phyloP scores from a whole-genome alignment of 2,329 filamentous ascomycete species.

The Microsporum audouinii region DNA sequence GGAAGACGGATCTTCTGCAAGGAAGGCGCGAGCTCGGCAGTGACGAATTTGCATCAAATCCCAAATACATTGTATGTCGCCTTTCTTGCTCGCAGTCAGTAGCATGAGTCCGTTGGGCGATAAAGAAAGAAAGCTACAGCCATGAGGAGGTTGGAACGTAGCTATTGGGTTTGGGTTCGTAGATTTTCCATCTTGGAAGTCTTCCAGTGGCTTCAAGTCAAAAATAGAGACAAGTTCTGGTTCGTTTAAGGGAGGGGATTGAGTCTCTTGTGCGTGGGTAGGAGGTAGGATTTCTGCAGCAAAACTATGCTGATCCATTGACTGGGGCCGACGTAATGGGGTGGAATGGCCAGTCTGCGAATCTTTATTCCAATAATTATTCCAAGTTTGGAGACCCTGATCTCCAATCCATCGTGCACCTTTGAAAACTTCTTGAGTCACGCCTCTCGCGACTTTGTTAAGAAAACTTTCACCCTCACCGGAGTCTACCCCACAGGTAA shows the following conservation, averaged over 20 bases:
- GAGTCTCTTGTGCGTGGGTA: conserved; percentile 35
- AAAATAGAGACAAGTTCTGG: conserved; percentile 38
- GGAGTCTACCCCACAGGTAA: conserved; percentile 36
- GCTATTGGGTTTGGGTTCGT: conserved; percentile 28
- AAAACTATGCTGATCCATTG: conserved; percentile 12
- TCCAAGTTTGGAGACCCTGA: conserved; percentile 40
- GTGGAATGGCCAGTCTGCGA: conserved; percentile 19
- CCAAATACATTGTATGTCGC: conserved; percentile 42
- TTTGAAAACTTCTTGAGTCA: conserved; percentile 40
- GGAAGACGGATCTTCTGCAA: conserved; percentile 27
- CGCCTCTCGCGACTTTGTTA: conserved; percentile 38
- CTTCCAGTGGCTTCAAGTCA: conserved; percentile 35
- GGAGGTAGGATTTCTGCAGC: conserved; percentile 34
- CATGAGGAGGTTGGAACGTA: conserved; percentile 38
- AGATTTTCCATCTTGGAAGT: conserved; percentile 27
- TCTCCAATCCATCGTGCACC: conserved; percentile 41
- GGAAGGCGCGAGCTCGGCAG: conserved; percentile 29
- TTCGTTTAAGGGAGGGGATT: conserved; percentile 25
- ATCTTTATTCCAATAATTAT: conserved; percentile 41
- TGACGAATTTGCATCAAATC: conserved; percentile 39
- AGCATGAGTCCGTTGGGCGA: conserved; percentile 38
- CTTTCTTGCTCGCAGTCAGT: conserved; percentile 39
- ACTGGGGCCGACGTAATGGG: conserved; percentile 22
- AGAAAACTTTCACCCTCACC: conserved; percentile 39
- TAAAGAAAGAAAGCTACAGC: conserved; percentile 41